Evolutionary conservation across 1,284 basidiomycete species (phyloP).

Genomic region (Cerrena zonata): DNA sequence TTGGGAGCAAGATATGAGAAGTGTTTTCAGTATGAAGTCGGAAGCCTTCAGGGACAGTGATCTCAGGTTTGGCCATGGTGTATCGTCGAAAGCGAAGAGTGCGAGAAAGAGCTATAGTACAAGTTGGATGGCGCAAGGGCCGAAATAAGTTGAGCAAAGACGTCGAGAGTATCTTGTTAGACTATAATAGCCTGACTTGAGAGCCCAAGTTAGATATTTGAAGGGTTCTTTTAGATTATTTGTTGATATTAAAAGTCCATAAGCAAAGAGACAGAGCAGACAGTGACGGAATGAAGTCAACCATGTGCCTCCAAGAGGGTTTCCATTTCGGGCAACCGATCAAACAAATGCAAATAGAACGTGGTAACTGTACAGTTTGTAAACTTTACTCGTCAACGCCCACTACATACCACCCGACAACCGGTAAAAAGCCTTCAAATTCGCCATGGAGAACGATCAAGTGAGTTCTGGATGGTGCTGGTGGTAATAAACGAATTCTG

Average conservation of each 20-base stretch:
- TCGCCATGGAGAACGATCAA: slow-evolving; percentile 76
- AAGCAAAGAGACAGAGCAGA: background rate
- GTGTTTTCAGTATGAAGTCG: slow-evolving; percentile 81
- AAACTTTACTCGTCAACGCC: slow-evolving; percentile 26
- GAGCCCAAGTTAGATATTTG: too few species aligned
- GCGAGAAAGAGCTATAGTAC: background rate
- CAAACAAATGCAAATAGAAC: slow-evolving; percentile 3
- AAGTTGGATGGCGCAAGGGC: background rate
- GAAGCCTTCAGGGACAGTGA: slow-evolving; percentile 67
- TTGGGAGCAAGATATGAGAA: slow-evolving; percentile 75
- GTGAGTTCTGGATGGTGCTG: slow-evolving; percentile 31
- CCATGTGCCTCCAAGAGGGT: background rate
- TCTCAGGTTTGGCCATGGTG: slow-evolving; percentile 14
- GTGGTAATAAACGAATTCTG: background rate
- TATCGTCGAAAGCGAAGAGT: background rate
- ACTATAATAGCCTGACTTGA: too few species aligned
- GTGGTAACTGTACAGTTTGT: slow-evolving; percentile 29
- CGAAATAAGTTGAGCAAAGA: background rate
- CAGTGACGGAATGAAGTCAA: background rate
- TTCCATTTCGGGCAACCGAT: background rate
- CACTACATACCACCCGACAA: slow-evolving; percentile 18
- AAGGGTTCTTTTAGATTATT: too few species aligned
- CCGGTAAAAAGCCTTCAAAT: slow-evolving; percentile 20
- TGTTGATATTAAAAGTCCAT: too few species aligned
- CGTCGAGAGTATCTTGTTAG: background rate